These are phyloP conservation scores for Cercospora sesami DNA, from an alignment of 2,329 filamentous ascomycete species.

Conservation along the genomic window DNA sequence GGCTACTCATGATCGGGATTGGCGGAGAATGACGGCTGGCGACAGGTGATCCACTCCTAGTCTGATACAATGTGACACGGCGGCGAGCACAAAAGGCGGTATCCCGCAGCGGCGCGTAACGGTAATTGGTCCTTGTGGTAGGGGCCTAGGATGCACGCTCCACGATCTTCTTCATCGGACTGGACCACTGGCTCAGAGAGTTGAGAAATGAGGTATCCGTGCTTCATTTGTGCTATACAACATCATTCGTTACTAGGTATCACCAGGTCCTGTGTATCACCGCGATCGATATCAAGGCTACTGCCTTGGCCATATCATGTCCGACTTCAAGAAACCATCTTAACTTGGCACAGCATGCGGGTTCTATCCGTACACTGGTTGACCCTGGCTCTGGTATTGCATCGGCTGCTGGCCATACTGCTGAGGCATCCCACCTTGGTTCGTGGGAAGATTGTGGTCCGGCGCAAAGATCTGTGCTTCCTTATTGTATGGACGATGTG, in stretches of 20 bases:
- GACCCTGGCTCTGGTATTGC: neutral
- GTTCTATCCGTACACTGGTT: slow-evolving; percentile 1
- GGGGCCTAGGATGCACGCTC: too few relatives aligned
- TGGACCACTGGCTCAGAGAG: neutral
- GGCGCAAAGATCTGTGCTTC: slow-evolving; percentile 15
- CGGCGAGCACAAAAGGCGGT: neutral
- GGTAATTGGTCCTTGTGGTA: neutral
- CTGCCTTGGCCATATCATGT: neutral
- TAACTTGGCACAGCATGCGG: neutral
- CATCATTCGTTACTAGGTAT: neutral
- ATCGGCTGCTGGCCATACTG: slow-evolving; percentile 1
- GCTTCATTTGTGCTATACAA: neutral
- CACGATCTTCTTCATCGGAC: neutral
- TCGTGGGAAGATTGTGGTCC: slow-evolving; percentile 6
- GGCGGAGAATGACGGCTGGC: neutral
- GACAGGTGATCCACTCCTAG: neutral
- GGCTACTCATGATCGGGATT: neutral
- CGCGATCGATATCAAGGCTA: neutral
- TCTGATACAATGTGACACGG: neutral
- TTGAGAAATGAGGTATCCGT: neutral
- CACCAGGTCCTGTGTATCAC: neutral
- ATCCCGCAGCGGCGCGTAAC: neutral
- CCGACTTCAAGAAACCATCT: neutral
- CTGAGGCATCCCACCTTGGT: neutral
- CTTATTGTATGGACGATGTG: slow-evolving; percentile 18